These are phyloP conservation scores for Cucurbita maxima DNA, from an alignment of 306 rosid species.

Conservation along the genomic window DNA sequence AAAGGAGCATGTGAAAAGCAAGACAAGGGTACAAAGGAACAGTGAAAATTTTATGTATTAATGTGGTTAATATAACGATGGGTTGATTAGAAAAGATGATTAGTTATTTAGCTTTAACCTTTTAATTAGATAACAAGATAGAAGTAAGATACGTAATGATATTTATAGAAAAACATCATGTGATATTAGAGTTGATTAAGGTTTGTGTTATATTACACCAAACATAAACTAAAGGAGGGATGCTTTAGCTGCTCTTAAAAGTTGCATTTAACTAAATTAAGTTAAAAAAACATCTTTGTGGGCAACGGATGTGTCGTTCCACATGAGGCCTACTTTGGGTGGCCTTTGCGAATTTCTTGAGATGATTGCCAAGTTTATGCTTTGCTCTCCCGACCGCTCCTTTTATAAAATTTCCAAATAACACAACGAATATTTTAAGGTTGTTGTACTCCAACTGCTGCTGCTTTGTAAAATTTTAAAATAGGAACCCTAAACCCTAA, in stretches of 20 bases:
- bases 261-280: neutral
- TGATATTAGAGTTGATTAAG: neutral
- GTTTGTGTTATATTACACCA: neutral
- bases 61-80: neutral
- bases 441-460: neutral
- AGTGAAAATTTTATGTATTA: neutral
- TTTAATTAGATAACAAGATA: neutral
- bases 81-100: neutral
- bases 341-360: neutral
- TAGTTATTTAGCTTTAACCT: neutral
- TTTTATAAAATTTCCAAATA: neutral
- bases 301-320: neutral
- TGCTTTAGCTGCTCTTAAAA: neutral
- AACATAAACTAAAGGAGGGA: neutral
- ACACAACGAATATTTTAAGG: neutral
- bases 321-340: neutral
- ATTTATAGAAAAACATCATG: neutral
- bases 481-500: no score
- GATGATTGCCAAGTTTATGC: neutral
- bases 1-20: neutral
- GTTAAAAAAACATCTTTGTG: conserved; percentile 1
- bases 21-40: neutral
- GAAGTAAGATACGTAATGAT: neutral
- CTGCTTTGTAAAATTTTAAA: neutral
- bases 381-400: conserved; percentile 1